Evolutionary conservation across 2,329 filamentous ascomycete species (phyloP).

Genomic region (Botryotinia narcissicola): DNA sequence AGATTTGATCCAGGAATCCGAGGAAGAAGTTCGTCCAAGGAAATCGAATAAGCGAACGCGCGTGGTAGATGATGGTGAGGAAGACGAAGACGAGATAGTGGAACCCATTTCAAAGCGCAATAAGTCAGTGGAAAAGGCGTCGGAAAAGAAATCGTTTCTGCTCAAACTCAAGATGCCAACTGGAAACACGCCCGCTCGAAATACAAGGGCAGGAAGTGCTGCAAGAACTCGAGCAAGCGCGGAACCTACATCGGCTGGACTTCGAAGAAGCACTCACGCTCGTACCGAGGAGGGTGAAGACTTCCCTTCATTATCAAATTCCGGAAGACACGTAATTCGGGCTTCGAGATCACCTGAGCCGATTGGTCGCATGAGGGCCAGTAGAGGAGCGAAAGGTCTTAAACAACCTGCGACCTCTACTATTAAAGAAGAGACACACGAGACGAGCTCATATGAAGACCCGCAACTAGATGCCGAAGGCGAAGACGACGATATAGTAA

Average conservation of each 20-base stretch:
- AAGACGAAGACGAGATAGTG: conserved; percentile 29
- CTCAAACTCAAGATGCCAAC: conserved; percentile 36
- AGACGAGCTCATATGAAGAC: conserved; percentile 37
- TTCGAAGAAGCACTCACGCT: conserved; percentile 35
- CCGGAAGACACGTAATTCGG: conserved; percentile 56
- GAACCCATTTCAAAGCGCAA: conserved; percentile 19
- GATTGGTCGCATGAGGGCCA: conserved; percentile 37
- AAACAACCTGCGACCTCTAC: conserved; percentile 35
- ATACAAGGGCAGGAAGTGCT: conserved; percentile 36
- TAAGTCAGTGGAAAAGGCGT: neutral
- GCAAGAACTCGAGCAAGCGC: conserved; percentile 30
- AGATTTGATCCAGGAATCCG: conserved; percentile 39
- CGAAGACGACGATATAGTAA: conserved; percentile 15
- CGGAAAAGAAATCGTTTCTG: conserved; percentile 26
- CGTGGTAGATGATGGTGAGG: conserved; percentile 30
- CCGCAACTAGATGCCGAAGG: conserved; percentile 29
- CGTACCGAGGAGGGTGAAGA: conserved; percentile 51
- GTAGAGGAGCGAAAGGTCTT: conserved; percentile 36
- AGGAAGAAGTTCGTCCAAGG: conserved; percentile 27
- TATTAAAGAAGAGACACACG: conserved; percentile 39
- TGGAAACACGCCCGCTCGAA: conserved; percentile 23
- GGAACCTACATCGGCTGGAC: conserved; percentile 33
- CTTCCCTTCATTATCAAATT: conserved; percentile 58
- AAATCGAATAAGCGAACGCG: conserved; percentile 33
- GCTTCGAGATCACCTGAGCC: conserved; percentile 56